Evolutionary conservation across 2,329 filamentous ascomycete species (phyloP).

Genomic region (Fusarium drepaniforme): DNA sequence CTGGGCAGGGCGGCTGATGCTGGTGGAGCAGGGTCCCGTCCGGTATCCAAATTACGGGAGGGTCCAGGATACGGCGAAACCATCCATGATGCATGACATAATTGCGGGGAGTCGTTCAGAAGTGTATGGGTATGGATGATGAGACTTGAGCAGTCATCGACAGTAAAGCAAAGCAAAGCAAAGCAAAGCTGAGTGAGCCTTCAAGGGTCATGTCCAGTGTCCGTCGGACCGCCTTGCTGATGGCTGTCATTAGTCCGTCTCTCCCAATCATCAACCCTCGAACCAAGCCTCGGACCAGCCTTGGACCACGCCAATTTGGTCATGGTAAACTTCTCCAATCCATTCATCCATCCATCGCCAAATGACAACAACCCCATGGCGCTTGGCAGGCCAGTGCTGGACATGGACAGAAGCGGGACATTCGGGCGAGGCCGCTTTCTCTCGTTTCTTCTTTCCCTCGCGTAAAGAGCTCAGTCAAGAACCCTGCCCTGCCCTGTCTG

Average conservation of each 20-base stretch:
- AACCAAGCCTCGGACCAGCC: background rate
- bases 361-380: constrained; percentile 28
- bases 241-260: constrained; percentile 33
- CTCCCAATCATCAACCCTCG: constrained; percentile 20
- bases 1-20: constrained; percentile 38
- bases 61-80: constrained; percentile 51
- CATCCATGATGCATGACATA: constrained; percentile 60
- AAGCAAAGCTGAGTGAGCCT: constrained; percentile 26
- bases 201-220: constrained; percentile 35
- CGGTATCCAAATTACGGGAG: constrained; percentile 50
- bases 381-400: constrained; percentile 33
- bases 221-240: constrained; percentile 32
- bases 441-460: background rate
- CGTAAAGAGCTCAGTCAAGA: background rate
- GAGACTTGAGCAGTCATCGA: constrained; percentile 20
- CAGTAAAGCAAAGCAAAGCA: constrained; percentile 7
- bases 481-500: background rate
- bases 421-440: constrained; percentile 33
- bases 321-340: constrained; percentile 33
- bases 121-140: constrained; percentile 37
- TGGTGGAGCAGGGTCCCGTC: constrained; percentile 45
- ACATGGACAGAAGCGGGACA: constrained; percentile 18
- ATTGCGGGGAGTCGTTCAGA: constrained; percentile 52
- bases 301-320: constrained; percentile 44
- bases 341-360: constrained; percentile 18